A percentile compares a stretch with the other conserved stretches of the same genome.
phyloP scores from a whole-genome alignment of 805 yeast species.

The Lipomyces sp. region DNA sequence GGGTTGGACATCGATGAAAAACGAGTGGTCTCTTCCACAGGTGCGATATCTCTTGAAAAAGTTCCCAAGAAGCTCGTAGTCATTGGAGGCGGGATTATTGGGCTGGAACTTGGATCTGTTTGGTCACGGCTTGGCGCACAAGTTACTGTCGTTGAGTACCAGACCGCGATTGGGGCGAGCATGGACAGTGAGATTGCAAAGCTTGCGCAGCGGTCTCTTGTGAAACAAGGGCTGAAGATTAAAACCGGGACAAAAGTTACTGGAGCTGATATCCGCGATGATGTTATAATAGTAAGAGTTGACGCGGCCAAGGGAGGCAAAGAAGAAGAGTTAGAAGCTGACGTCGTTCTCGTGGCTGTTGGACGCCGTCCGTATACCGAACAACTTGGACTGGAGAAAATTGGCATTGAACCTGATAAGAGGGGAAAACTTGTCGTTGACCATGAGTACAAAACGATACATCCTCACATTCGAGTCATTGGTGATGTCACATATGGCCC shows the following conservation, averaged over 20 bases:
- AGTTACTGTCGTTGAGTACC: conserved; percentile 91
- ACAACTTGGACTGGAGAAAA: conserved; percentile 80
- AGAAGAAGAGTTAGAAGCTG: conserved; percentile 75
- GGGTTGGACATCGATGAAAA: conserved; percentile 94
- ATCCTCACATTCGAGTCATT: conserved; percentile 88
- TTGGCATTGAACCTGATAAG: conserved; percentile 86
- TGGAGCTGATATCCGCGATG: conserved; percentile 84
- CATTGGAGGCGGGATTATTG: conserved; percentile 99
- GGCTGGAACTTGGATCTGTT: conserved; percentile 98
- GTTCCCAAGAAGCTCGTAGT: conserved; percentile 86
- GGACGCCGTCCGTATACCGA: conserved; percentile 97
- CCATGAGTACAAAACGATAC: conserved; percentile 85
- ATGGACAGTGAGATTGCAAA: conserved; percentile 96
- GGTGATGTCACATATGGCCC: conserved; percentile 98
- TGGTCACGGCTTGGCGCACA: conserved; percentile 92
- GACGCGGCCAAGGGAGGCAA: conserved; percentile 86
- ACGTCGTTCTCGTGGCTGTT: conserved; percentile 89
- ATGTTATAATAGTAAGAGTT: conserved; percentile 74
- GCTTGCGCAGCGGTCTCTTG: conserved; percentile 78
- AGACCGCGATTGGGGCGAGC: conserved; percentile 88
- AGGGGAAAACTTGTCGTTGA: conserved; percentile 91
- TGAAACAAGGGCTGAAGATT: conserved; percentile 93
- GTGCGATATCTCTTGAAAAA: conserved; percentile 76
- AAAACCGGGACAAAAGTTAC: conserved; percentile 87
- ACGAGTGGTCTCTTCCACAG: conserved; percentile 93